phyloP scores from a whole-genome alignment of 192 early-diverging fungal genomes.

The Glomus cerebriforme region DNA sequence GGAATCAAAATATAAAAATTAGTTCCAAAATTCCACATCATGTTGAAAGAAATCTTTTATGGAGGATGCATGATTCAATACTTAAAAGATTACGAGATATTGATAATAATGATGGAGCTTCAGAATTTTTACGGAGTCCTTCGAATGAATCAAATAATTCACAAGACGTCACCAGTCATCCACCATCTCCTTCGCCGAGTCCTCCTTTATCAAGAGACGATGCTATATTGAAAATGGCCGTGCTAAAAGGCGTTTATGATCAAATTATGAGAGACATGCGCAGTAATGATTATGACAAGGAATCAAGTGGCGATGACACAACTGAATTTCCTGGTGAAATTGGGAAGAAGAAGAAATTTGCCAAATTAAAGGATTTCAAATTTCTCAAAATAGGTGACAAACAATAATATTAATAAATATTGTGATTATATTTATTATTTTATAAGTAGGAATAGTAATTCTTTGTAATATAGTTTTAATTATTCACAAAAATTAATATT shows the following conservation, averaged over 20 bases:
- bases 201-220: conserved; percentile 34
- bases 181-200: conserved; percentile 26
- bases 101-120: conserved; percentile 41
- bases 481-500: neutral
- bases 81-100: conserved; percentile 47
- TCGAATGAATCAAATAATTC: conserved; percentile 24
- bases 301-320: conserved; percentile 23
- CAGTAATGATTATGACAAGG: conserved; percentile 18
- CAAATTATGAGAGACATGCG: conserved; percentile 45
- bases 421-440: neutral
- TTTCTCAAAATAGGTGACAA: conserved; percentile 20
- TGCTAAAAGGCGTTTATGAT: conserved; percentile 48
- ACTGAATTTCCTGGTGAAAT: conserved; percentile 22
- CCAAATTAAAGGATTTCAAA: conserved; percentile 26
- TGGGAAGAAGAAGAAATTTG: conserved; percentile 30
- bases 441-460: neutral
- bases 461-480: neutral
- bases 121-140: conserved; percentile 29
- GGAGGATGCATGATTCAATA: conserved; percentile 53
- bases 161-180: conserved; percentile 3
- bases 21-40: conserved; percentile 45
- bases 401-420: conserved; percentile 1
- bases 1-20: conserved; percentile 37
- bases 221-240: conserved; percentile 45
- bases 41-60: conserved; percentile 45